These are phyloP conservation scores for Leccinum subatratum DNA, from an alignment of 1,284 basidiomycete genomes.

Conservation along the genomic window DNA sequence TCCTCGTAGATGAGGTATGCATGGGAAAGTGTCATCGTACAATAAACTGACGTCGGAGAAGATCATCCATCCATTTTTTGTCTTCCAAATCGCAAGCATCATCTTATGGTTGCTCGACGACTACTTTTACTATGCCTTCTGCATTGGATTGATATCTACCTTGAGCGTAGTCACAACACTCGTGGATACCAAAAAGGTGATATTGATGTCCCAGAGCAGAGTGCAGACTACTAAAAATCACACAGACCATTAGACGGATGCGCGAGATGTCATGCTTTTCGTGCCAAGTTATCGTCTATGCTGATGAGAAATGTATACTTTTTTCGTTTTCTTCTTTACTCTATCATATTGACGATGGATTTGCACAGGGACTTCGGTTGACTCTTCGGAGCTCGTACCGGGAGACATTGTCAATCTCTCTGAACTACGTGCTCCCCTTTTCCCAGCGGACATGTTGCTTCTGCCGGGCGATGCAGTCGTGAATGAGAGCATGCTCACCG, in stretches of 20 bases:
- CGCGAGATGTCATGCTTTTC: slow-evolving; percentile 93
- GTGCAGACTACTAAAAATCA: slow-evolving; percentile 14
- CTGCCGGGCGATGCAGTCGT: slow-evolving; percentile 95
- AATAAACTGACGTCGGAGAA: slow-evolving; percentile 17
- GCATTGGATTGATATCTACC: slow-evolving; percentile 89
- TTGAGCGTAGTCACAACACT: slow-evolving; percentile 85
- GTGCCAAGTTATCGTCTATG: slow-evolving; percentile 73
- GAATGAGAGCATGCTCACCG: slow-evolving; percentile 98
- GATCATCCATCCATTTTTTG: slow-evolving; percentile 91
- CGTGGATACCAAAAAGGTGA: slow-evolving; percentile 86
- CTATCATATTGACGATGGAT: slow-evolving; percentile 2
- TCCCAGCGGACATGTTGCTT: slow-evolving; percentile 91
- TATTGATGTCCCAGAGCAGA: slow-evolving; percentile 12
- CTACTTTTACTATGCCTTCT: slow-evolving; percentile 97
- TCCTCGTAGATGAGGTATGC: slow-evolving; percentile 86
- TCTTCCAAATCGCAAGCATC: slow-evolving; percentile 97
- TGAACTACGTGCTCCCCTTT: slow-evolving; percentile 65
- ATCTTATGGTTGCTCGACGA: slow-evolving; percentile 92
- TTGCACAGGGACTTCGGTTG: slow-evolving; percentile 59
- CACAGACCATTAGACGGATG: slow-evolving; percentile 87
- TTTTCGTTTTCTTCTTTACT: slow-evolving; percentile 7
- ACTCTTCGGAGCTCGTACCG: slow-evolving; percentile 83
- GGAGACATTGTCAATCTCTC: slow-evolving; percentile 92
- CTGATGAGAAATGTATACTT: slow-evolving; percentile 67
- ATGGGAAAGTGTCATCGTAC: background rate